Evolutionary conservation across 768 basidiomycete species (phyloP).

Genomic region (Hydnum rufescens): DNA sequence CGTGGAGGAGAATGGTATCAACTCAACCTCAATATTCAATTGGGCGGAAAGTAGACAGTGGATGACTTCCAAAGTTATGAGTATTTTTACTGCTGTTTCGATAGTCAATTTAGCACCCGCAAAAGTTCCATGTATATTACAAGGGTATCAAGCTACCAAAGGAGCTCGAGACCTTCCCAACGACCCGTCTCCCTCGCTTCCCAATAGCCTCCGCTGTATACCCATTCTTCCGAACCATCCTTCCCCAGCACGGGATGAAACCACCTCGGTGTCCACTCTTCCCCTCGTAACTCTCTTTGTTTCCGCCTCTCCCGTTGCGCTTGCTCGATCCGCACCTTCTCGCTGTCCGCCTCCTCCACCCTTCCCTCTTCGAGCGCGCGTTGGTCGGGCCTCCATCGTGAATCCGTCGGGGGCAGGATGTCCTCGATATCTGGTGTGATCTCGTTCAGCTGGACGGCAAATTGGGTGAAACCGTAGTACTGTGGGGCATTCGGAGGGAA

Average conservation of each 20-base stretch:
- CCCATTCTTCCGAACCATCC: slow-evolving; percentile 43
- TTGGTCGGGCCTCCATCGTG: slow-evolving; percentile 63
- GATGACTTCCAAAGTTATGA: no score
- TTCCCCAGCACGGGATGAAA: slow-evolving; percentile 28
- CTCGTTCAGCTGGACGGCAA: slow-evolving; percentile 65
- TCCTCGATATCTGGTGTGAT: slow-evolving; percentile 43
- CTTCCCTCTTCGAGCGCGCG: slow-evolving; percentile 64
- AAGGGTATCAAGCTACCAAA: no score
- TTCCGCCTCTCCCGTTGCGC: slow-evolving; percentile 53
- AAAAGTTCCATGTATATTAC: no score
- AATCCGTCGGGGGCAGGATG: slow-evolving; percentile 61
- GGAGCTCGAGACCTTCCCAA: slow-evolving; percentile 4
- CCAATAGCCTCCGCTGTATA: slow-evolving; percentile 69
- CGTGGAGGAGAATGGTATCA: no score
- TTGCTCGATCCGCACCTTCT: slow-evolving; percentile 57
- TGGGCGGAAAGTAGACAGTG: no score
- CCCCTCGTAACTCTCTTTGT: slow-evolving; percentile 30
- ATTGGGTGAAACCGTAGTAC: slow-evolving; percentile 69
- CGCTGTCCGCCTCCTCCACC: slow-evolving; percentile 45
- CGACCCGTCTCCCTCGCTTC: slow-evolving; percentile 53
- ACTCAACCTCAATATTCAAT: no score
- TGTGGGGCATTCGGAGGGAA: slow-evolving; percentile 52
- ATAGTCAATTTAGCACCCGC: no score
- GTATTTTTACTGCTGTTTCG: no score
- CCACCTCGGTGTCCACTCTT: slow-evolving; percentile 37